Percentiles rank a stretch among this genome's conserved stretches.
phyloP scores from a whole-genome alignment of 805 yeast species.

The Saturnispora gosingensis region DNA sequence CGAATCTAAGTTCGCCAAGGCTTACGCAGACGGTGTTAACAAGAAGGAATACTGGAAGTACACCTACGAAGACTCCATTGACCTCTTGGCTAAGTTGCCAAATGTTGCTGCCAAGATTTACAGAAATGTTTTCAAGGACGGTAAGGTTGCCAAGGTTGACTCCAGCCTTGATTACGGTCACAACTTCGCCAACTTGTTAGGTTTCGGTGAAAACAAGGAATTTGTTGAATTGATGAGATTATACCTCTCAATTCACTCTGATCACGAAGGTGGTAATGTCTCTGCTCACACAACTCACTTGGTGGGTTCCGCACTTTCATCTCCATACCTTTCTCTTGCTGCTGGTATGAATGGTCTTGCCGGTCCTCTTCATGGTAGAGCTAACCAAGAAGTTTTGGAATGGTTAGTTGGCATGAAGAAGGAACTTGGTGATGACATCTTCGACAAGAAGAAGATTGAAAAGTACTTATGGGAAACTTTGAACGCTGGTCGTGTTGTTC shows the following conservation, averaged over 20 bases:
- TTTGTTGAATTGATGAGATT: slow-evolving; percentile 74
- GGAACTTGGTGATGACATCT: slow-evolving; percentile 56
- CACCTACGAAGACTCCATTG: slow-evolving; percentile 72
- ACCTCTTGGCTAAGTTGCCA: slow-evolving; percentile 75
- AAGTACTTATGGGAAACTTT: slow-evolving; percentile 71
- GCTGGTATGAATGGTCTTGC: slow-evolving; percentile 83
- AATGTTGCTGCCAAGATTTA: slow-evolving; percentile 74
- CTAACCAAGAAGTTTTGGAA: slow-evolving; percentile 80
- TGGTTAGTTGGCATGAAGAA: slow-evolving; percentile 63
- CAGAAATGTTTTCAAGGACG: slow-evolving; percentile 79
- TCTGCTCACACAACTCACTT: slow-evolving; percentile 81
- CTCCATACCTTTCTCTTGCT: slow-evolving; percentile 69
- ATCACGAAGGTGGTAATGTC: slow-evolving; percentile 87
- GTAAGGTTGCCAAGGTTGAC: slow-evolving; percentile 47
- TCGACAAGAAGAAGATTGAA: slow-evolving; percentile 58
- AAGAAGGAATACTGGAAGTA: slow-evolving; percentile 80
- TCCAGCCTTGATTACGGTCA: slow-evolving; percentile 59
- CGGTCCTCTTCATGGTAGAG: slow-evolving; percentile 84
- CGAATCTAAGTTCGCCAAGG: slow-evolving; percentile 77
- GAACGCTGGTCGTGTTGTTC: slow-evolving; percentile 76
- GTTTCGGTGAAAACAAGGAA: slow-evolving; percentile 52
- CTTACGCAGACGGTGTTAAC: slow-evolving; percentile 74
- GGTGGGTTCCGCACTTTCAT: slow-evolving; percentile 75
- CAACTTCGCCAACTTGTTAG: slow-evolving; percentile 46
- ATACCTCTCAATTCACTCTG: slow-evolving; percentile 74